Percentiles rank a stretch among this genome's conserved stretches.
Evolutionary conservation across 192 early-diverging fungal species (phyloP).

Genomic region (Backusella tuberculispora): DNA sequence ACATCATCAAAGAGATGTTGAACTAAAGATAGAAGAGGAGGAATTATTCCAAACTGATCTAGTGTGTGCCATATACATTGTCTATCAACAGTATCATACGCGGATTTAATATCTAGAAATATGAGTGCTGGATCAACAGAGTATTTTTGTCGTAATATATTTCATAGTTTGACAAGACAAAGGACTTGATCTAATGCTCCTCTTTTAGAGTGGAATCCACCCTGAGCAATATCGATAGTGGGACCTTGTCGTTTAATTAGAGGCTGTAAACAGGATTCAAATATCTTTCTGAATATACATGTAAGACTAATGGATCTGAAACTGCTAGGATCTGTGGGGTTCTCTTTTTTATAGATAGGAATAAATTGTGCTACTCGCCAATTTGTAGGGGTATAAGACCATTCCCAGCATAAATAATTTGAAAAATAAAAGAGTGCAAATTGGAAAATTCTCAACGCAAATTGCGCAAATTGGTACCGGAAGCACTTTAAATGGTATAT

Average conservation of each 20-base stretch:
- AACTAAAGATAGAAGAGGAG: too few relatives aligned
- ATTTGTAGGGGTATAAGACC: not conserved
- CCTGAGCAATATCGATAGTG: conserved; percentile 25
- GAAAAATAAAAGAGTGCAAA: too few relatives aligned
- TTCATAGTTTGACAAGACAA: conserved; percentile 24
- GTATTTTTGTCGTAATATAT: too few relatives aligned
- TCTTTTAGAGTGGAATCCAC: conserved; percentile 30
- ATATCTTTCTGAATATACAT: conserved; percentile 19
- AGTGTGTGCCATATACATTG: too few relatives aligned
- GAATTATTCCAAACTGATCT: too few relatives aligned
- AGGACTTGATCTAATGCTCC: conserved; percentile 30
- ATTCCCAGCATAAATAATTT: conserved; percentile 27
- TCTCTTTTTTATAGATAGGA: conserved; percentile 21
- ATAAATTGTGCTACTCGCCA: conserved; percentile 27
- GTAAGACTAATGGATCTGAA: conserved; percentile 30
- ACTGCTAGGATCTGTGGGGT: not conserved
- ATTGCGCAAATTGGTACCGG: too few relatives aligned
- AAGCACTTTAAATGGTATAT: too few relatives aligned
- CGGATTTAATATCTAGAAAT: too few relatives aligned
- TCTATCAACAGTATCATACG: too few relatives aligned
- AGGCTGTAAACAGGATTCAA: conserved; percentile 21
- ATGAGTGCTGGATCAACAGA: too few relatives aligned
- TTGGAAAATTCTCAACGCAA: too few relatives aligned
- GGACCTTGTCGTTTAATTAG: not conserved
- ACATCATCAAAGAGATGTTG: too few relatives aligned